phyloP scores from a whole-genome alignment of 805 yeast species.

The Alloascoidea africana region DNA sequence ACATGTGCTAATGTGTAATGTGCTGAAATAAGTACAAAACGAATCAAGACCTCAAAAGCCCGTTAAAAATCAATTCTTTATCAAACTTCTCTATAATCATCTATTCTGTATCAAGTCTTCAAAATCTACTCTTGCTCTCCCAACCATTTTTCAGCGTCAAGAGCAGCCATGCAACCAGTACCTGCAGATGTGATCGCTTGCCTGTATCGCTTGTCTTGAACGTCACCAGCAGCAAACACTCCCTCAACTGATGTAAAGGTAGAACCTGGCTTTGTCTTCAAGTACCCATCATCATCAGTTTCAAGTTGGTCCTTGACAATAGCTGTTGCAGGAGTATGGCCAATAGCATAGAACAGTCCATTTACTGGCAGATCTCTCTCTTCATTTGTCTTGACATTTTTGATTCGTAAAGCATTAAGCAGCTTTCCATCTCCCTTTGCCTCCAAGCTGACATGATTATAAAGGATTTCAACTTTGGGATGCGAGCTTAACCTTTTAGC shows the following conservation, averaged over 20 bases:
- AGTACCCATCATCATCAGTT: conserved; percentile 78
- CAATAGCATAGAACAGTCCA: conserved; percentile 96
- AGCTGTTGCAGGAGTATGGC: conserved; percentile 89
- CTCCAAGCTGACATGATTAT: conserved; percentile 71
- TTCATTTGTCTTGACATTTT: conserved; percentile 61
- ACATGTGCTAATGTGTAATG: too few species aligned
- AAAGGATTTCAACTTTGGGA: conserved; percentile 83
- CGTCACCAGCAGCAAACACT: conserved; percentile 98
- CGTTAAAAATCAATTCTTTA: too few species aligned
- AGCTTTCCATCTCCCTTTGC: conserved; percentile 92
- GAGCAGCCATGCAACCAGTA: conserved; percentile 98
- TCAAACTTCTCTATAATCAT: too few species aligned
- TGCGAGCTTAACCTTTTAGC: conserved; percentile 77
- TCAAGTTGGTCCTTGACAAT: conserved; percentile 68
- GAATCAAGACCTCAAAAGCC: too few species aligned
- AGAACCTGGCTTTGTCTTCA: conserved; percentile 81
- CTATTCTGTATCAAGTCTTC: too few species aligned
- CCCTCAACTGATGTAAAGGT: conserved; percentile 77
- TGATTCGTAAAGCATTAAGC: conserved; percentile 45
- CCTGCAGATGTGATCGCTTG: conserved; percentile 99
- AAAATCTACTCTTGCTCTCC: conserved; percentile 46
- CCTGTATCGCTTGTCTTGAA: conserved; percentile 92
- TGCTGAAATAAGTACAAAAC: too few species aligned
- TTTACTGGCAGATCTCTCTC: conserved; percentile 57
- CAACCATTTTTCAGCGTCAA: conserved; percentile 79